Evolutionary conservation across 2,329 filamentous ascomycete species (phyloP), one percentile per base, ranked within the genome.

Genomic region (Diaporthe batatas): DNA sequence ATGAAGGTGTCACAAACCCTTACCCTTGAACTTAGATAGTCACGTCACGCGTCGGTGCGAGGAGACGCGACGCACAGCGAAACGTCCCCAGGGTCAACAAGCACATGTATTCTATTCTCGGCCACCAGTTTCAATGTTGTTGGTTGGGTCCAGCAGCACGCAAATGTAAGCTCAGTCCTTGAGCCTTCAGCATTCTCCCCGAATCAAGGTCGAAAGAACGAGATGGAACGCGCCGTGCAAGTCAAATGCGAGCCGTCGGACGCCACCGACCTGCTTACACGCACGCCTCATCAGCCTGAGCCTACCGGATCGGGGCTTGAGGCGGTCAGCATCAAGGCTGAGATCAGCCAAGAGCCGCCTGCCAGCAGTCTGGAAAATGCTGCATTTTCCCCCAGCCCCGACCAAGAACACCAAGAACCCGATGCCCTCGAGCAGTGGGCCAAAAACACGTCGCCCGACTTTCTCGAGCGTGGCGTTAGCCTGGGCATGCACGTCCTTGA

Each of bases 361-460:
- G 10, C 21, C 11, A 6, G 32, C 54, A n/a, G 32, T 36, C 21
- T 23, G 18, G 53, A 34, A n/a, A 18, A 55, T 55, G 53, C 29
- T 55, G 18, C 54, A 34, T 34, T 5, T 6, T 23, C 7, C 14
- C 42, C 42, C 42, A 5, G 16, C 54, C 32, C 32, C 32, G 32
- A 23, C 34, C 42, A 36, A 36, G 34, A 44, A 44, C 54, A 57
- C 23, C 54, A 58, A 3, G 32, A 39, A 14, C 21, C 21, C 21
- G 54, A 58, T 58, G 54, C 54, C 32, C 32, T 58, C 21, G 54
- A 58, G 54, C 54, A 39, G 14, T 39, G 11, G 54, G 54, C 54
- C 32, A 39, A 39, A 12, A 21, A 58, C 21, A 39, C 21, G 10
- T 39, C 32, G 54, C 32, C 54, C 21, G 18, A 36, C 4, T 8